These are phyloP conservation scores for Nannochloropsis gaditana DNA, from an alignment of 108 stramenopile genomes.

Conservation along the genomic window DNA sequence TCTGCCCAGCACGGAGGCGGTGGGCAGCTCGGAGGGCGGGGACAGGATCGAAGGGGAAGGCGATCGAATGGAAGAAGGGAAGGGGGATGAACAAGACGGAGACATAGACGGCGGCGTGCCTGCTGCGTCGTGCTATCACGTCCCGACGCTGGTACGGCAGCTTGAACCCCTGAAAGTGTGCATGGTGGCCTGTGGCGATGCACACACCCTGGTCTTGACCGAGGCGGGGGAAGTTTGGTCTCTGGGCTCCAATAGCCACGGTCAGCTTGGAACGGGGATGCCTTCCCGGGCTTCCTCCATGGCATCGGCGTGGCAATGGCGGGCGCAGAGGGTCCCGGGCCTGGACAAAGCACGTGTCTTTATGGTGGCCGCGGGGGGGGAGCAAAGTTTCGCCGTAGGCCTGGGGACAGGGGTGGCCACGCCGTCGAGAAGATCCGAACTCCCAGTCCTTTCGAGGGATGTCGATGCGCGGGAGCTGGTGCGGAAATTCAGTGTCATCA, in stretches of 20 bases:
- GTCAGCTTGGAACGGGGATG: neutral
- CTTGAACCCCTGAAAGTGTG: neutral
- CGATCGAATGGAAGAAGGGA: no score
- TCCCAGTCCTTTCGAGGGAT: neutral
- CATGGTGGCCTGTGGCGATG: constrained; percentile 12
- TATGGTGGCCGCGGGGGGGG: neutral
- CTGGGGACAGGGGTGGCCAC: neutral
- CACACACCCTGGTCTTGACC: neutral
- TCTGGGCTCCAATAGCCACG: neutral
- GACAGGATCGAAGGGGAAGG: neutral
- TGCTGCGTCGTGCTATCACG: neutral
- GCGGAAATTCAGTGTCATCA: neutral
- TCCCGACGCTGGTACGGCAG: neutral
- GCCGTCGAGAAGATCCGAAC: neutral
- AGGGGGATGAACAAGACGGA: no score
- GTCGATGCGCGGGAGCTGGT: neutral
- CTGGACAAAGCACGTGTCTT: neutral
- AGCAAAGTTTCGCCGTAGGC: constrained; percentile 17
- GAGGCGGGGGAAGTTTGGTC: neutral
- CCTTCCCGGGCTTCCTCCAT: neutral
- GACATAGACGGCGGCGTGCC: no score
- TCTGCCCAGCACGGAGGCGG: neutral
- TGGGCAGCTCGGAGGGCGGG: neutral
- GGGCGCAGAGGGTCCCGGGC: neutral
- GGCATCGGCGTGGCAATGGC: neutral